Evolutionary conservation across 306 rosid species (phyloP), one percentile per base, ranked within the genome.

Genomic region (Trifolium dubium): DNA sequence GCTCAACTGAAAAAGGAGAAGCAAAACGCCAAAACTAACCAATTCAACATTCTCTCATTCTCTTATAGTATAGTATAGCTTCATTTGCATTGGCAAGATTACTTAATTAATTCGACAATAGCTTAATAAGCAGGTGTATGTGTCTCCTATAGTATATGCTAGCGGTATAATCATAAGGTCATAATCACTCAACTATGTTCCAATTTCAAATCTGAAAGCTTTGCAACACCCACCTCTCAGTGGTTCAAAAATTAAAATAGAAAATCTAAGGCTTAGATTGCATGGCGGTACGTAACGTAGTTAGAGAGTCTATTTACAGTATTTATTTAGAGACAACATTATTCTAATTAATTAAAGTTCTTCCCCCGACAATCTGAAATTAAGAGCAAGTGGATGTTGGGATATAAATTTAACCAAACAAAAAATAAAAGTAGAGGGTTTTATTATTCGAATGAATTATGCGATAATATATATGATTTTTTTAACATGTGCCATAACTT

Each of bases 221-320:
- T 74, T 67, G 59, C 75, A 73, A 60, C 70, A 54, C 41, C 60
- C 50, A 19, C 10, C 75, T 60, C 75, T 58, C 31, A 49, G 67
- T 64, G 64, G 83, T 35, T 80, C 80, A 40, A 39, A 51, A 32
- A 68, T 10, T 15, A 72, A 62, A 76, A 65, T 73, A 66, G 10
- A 77, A 39, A 74, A 84, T 85, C 87, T 62, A 59, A 59, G 69
- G 67, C 85, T 46, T 83, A 73, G 86, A 85, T 82, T 80, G 64
- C 78, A 61, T 67, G 39, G 40, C 9, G 67, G 58, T 56, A 66
- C 64, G 55, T 44, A 74, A 74, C 47, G 31, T 54, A 32, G 65
- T 80, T 76, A 39, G 69, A 28, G 15, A 34, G 23, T 23, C 47
- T 29, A 28, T 51, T 71, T 34, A 17, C 1, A n/a, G 9, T 64